Percentiles rank a stretch among this genome's conserved stretches.
Evolutionary conservation across 495 filamentous ascomycete species (phyloP).

Genomic region (Pyrenula massariospora): DNA sequence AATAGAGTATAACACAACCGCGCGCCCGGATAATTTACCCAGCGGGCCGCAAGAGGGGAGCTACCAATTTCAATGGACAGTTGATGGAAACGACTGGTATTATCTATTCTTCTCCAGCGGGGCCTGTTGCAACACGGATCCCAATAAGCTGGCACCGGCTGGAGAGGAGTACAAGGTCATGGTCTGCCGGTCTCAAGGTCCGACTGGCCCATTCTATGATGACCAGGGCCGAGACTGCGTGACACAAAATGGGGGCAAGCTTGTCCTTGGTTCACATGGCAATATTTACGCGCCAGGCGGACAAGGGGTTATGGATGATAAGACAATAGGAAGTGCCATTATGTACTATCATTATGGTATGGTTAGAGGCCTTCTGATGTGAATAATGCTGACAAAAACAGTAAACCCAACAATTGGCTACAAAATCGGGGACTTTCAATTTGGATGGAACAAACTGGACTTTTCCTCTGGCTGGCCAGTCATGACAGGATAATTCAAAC

Average conservation of each 20-base stretch:
- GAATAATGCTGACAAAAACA: background rate
- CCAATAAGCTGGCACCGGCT: background rate
- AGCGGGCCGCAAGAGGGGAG: background rate
- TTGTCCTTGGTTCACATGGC: background rate
- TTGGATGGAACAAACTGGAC: constrained; percentile 56
- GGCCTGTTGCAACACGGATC: background rate
- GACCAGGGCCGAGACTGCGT: background rate
- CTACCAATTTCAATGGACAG: background rate
- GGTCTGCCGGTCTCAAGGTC: background rate
- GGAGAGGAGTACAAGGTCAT: background rate
- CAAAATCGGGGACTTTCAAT: constrained; percentile 49
- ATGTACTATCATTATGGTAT: background rate
- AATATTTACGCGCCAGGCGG: background rate
- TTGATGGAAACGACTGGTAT: background rate
- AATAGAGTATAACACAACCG: background rate
- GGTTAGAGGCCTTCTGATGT: background rate
- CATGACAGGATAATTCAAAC: constrained; percentile 9
- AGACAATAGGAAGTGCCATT: constrained; percentile 4
- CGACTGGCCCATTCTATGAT: background rate
- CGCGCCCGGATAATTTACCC: background rate
- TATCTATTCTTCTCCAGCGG: background rate
- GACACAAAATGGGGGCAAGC: background rate
- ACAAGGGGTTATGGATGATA: background rate
- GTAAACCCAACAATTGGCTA: constrained; percentile 53
- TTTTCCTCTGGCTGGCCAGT: constrained; percentile 61